Conservation (phyloP, 2,329 filamentous ascomycete genomes). For the Xylariaceae sp. region DNA sequence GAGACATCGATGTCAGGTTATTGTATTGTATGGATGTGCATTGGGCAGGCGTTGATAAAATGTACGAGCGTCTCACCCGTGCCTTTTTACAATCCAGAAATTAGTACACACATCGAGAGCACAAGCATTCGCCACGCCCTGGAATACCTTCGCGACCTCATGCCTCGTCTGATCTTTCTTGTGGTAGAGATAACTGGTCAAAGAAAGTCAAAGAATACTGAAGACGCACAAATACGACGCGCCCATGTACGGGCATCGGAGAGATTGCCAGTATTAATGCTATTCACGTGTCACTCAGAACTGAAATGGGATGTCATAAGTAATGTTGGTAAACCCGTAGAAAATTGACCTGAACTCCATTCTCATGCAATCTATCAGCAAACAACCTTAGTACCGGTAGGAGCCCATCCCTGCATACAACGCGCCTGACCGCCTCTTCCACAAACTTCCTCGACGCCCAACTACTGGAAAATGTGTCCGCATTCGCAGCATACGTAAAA, state of each 20-base stretch:
- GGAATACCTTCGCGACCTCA: constrained; percentile 9
- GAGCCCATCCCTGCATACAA: constrained; percentile 9
- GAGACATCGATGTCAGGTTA: background rate
- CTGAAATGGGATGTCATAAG: constrained; percentile 2
- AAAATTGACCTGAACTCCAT: constrained; percentile 23
- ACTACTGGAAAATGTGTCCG: constrained; percentile 72
- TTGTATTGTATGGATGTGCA: constrained; percentile 18
- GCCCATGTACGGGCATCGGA: background rate
- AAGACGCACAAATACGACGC: background rate
- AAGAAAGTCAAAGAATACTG: background rate
- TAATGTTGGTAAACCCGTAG: constrained; percentile 13
- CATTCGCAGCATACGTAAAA: constrained; percentile 94
- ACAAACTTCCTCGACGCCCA: background rate
- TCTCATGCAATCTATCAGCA: constrained; percentile 18
- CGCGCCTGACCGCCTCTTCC: background rate
- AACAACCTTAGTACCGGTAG: constrained; percentile 14
- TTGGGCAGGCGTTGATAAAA: constrained; percentile 18
- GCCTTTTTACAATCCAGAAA: background rate
- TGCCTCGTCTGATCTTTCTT: constrained; percentile 4
- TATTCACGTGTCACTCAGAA: background rate
- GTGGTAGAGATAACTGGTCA: constrained; percentile 6
- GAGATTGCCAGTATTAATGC: background rate
- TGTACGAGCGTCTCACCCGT: constrained; percentile 2
- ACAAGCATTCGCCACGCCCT: constrained; percentile 7
- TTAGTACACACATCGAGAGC: background rate